A percentile compares a stretch with the other conserved stretches of the same genome.
These are phyloP conservation scores for Ceratobasidium theobromae DNA, from an alignment of 1,284 basidiomycete species.

Conservation along the genomic window DNA sequence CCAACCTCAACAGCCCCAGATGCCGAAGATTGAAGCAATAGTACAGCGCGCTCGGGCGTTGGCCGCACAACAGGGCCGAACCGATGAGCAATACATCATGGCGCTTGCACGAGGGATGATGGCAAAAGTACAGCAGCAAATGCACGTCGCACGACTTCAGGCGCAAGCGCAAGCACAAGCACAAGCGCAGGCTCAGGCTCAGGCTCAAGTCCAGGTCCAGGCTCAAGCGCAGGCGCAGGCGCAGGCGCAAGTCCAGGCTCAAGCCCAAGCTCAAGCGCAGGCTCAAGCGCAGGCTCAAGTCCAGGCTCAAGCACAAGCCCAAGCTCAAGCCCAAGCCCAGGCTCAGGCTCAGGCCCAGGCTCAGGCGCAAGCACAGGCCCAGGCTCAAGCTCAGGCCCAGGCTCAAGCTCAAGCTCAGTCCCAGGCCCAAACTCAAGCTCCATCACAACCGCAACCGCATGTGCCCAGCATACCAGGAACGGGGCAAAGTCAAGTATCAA, in stretches of 20 bases:
- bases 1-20: neutral
- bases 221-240: slow-evolving; percentile 13
- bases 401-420: slow-evolving; percentile 2
- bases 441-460: neutral
- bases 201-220: slow-evolving; percentile 17
- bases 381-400: slow-evolving; percentile 8
- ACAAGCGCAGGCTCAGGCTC: slow-evolving; percentile 4
- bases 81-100: slow-evolving; percentile 7
- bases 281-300: slow-evolving; percentile 1
- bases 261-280: slow-evolving; percentile 4
- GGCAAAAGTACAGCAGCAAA: neutral
- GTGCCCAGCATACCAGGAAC: neutral
- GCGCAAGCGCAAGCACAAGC: slow-evolving; percentile 3
- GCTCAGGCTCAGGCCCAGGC: slow-evolving; percentile 15
- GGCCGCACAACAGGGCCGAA: slow-evolving; percentile 3
- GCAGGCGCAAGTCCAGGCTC: slow-evolving; percentile 15
- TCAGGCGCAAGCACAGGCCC: neutral
- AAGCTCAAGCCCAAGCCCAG: slow-evolving; percentile 4
- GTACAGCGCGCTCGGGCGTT: neutral
- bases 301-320: slow-evolving; percentile 3
- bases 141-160: too few species aligned
- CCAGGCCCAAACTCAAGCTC: neutral
- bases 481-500: neutral
- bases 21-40: neutral
- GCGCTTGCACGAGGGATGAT: neutral